Percentiles rank a stretch among this genome's conserved stretches.
phyloP scores from a whole-genome alignment of 139 green algal species.

The Picochlorum sp. region DNA sequence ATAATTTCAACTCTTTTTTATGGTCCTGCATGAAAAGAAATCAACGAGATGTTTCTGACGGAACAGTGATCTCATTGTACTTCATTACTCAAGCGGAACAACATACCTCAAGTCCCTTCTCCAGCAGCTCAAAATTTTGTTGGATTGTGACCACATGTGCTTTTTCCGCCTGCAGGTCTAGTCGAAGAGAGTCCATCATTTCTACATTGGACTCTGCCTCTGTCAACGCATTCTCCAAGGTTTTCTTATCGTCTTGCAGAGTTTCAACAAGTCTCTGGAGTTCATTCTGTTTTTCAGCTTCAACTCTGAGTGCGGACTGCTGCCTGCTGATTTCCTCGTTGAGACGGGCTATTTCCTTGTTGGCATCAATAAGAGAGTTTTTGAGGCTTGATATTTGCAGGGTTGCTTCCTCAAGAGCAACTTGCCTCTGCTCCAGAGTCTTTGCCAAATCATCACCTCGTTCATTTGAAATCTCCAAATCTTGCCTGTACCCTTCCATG shows the following conservation, averaged over 20 bases:
- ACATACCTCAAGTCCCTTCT: too few species aligned
- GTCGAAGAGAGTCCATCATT: not conserved
- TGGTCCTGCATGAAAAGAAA: constrained; percentile 27
- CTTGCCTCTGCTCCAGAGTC: constrained; percentile 13
- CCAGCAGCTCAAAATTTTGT: too few species aligned
- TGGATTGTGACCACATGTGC: not conserved
- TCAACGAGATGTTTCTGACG: constrained; percentile 3
- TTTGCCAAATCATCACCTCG: constrained; percentile 12
- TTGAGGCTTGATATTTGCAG: too few species aligned
- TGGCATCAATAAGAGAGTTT: too few species aligned
- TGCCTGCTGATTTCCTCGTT: too few species aligned
- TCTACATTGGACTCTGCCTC: not conserved
- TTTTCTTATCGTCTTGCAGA: too few species aligned
- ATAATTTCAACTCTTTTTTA: constrained; percentile 20
- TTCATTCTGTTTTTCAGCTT: too few species aligned
- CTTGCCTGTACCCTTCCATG: constrained; percentile 15
- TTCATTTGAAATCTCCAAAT: constrained; percentile 8
- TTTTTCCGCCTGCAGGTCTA: not conserved
- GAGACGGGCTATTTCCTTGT: too few species aligned
- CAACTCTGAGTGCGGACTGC: too few species aligned
- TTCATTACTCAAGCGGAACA: too few species aligned
- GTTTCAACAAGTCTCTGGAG: too few species aligned
- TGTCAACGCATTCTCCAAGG: not conserved
- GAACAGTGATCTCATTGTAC: not conserved
- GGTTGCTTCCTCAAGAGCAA: constrained; percentile 8